These are phyloP conservation scores for Pythium sp. DNA, from an alignment of 352 stramenopile species.

Conservation along the genomic window DNA sequence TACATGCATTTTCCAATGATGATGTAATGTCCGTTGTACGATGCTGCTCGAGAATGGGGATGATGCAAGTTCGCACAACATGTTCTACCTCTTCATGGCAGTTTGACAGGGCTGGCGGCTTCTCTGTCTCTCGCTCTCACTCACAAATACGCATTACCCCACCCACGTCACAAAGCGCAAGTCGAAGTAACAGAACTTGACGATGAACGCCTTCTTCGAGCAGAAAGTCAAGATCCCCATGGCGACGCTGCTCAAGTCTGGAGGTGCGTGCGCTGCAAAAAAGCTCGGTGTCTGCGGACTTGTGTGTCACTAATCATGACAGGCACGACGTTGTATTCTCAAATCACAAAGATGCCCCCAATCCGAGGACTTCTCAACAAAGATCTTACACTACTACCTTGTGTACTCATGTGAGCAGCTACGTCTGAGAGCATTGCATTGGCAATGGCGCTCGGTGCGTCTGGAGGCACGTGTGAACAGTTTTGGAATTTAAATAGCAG, in stretches of 20 bases:
- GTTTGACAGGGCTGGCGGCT: too few relatives aligned
- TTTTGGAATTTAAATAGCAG: too few relatives aligned
- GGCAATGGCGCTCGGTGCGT: conserved; percentile 77
- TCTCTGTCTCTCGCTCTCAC: background rate
- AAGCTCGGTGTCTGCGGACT: too few relatives aligned
- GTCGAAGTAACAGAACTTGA: background rate
- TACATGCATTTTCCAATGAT: too few relatives aligned
- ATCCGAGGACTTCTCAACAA: too few relatives aligned
- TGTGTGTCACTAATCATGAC: too few relatives aligned
- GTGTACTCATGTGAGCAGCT: conserved; percentile 24
- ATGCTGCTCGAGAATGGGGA: too few relatives aligned
- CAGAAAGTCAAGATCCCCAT: conserved; percentile 70
- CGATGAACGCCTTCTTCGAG: conserved; percentile 36
- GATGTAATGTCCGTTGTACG: too few relatives aligned
- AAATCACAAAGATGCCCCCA: too few relatives aligned
- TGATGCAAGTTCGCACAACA: too few relatives aligned
- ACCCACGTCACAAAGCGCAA: background rate
- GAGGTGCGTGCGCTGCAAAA: background rate
- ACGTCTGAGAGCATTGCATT: conserved; percentile 71
- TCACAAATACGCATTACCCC: background rate
- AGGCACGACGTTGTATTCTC: too few relatives aligned
- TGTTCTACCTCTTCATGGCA: too few relatives aligned
- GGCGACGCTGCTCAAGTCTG: conserved; percentile 21
- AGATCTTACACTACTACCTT: background rate
- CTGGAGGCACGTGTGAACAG: conserved; percentile 31